Conservation (phyloP, 164 flowering plant genomes). For the Piper betle region DNA sequence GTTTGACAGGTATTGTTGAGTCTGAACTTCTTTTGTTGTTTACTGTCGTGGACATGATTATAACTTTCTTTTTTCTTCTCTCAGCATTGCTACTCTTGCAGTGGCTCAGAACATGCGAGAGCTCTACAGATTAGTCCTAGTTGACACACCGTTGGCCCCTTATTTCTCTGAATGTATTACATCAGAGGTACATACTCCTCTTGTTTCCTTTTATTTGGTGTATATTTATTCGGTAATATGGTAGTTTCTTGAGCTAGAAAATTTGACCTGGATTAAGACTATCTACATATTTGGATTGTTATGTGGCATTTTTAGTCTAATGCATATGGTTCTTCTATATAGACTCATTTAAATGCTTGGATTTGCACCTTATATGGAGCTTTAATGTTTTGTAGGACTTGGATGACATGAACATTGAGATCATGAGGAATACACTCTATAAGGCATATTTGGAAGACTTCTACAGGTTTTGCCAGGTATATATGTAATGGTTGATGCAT, state of each 20-base stretch:
- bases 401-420: conserved; percentile 99
- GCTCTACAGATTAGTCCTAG: conserved; percentile 92
- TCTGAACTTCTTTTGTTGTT: background rate
- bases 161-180: conserved; percentile 98
- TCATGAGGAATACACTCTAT: conserved; percentile 98
- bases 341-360: background rate
- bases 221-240: background rate
- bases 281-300: background rate
- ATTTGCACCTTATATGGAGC: background rate
- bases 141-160: conserved; percentile 98
- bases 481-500: background rate
- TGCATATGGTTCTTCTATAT: background rate
- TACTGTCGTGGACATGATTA: background rate
- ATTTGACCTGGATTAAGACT: too few species aligned
- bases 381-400: conserved; percentile 43
- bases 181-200: conserved; percentile 57
- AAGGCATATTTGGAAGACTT: conserved; percentile 98
- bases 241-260: too few species aligned
- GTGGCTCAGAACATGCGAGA: conserved; percentile 99
- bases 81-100: conserved; percentile 94
- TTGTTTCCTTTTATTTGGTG: background rate
- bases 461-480: conserved; percentile 86
- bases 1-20: conserved; percentile 79
- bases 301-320: background rate
- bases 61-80: background rate